Base-by-base conservation (phyloP, 208 protist species). In the Kentomonas sorsogonicus region DNA sequence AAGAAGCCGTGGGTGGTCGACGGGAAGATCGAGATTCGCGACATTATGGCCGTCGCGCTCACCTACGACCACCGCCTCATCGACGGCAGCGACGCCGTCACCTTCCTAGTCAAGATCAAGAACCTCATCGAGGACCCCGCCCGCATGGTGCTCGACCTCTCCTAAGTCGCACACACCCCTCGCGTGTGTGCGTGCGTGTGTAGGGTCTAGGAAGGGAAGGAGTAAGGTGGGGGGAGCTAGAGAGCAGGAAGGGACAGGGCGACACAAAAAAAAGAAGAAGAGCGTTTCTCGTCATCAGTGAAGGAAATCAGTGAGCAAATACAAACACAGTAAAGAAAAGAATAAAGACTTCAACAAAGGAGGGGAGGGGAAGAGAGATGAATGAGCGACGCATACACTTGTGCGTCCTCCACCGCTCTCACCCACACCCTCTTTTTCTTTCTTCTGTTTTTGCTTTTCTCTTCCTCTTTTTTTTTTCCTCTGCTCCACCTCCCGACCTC, bases 21-120 rank as follows among this genome's bases (percentile, higher is more conserved):
- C 15, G 77, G 85, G 51, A 75, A 89, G 33, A 80, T 98, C 34
- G 89, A 88, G 36, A 85, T 98, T 40, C 87, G 97, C 39, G 97
- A 98, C 63, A 96, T 99, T 52, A 99, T 99, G 98, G 98, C 98
- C 33, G 77, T 99, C n/a, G 98, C 97, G 9, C 83, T 99, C 16
- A 99, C 98, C 34, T 99, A 99, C 83, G 98, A 99, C 69, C 98
- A 99, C 77, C 95, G 98, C 52, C 78, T 99, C 27, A 98, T 99
- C 65, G 98, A 99, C 63, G 98, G 98, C 33, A 77, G 95, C 41
- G 97, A 99, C 53, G 98, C 97, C 26, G 97, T 99, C 4, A 96
- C 93, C n/a, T 98, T 98, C 69, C 82, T 99, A 57, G 84, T 93
- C n/a, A 97, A 93, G 65, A 86, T 99, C 65, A 99, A 99, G 83